phyloP scores from a whole-genome alignment of 2,329 filamentous ascomycete genomes.

The Bipolaris gigantea region DNA sequence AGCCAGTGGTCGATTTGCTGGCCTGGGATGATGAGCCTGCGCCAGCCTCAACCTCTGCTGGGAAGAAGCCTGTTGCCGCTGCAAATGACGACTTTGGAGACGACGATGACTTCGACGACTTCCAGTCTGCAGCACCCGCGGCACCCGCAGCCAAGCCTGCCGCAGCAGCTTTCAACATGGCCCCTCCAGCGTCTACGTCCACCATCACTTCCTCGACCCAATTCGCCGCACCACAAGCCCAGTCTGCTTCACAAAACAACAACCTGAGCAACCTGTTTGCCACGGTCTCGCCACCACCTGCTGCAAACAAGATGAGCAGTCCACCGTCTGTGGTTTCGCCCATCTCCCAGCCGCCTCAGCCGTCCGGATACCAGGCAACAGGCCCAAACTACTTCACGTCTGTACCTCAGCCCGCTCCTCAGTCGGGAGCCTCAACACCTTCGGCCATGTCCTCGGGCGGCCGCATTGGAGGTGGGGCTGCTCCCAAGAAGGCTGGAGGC shows the following conservation, averaged over 20 bases:
- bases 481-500: constrained; percentile 59
- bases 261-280: constrained; percentile 82
- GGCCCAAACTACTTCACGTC: constrained; percentile 96
- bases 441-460: constrained; percentile 46
- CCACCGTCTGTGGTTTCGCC: constrained; percentile 44
- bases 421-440: constrained; percentile 47
- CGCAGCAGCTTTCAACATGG: constrained; percentile 49
- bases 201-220: constrained; percentile 62
- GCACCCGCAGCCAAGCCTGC: constrained; percentile 43
- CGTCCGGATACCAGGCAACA: constrained; percentile 70
- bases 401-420: constrained; percentile 53
- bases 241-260: constrained; percentile 78
- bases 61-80: constrained; percentile 47
- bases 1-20: constrained; percentile 89
- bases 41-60: constrained; percentile 51
- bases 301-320: constrained; percentile 58
- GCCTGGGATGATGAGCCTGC: constrained; percentile 80
- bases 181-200: constrained; percentile 51
- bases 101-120: constrained; percentile 97
- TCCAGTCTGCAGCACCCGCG: constrained; percentile 74
- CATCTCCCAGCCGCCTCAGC: constrained; percentile 56
- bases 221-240: constrained; percentile 79
- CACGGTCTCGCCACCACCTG: constrained; percentile 73
- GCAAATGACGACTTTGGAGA: constrained; percentile 53
- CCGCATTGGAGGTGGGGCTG: constrained; percentile 45